phyloP scores from a whole-genome alignment of 345 rosid genomes.

The Erodium maritimum region DNA sequence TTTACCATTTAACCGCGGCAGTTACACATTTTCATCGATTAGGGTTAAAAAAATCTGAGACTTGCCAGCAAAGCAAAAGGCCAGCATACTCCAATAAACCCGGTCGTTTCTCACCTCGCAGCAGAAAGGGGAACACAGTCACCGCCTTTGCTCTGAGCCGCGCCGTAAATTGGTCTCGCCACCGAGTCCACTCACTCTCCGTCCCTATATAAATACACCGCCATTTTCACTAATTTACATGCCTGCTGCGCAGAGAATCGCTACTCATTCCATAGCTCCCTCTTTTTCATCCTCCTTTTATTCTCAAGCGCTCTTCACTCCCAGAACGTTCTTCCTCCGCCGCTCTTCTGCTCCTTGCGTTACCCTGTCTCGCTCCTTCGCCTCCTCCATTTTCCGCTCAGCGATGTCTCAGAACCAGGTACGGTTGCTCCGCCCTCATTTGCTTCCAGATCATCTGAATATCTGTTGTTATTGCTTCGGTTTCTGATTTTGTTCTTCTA shows the following conservation, averaged over 20 bases:
- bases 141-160: too few species aligned
- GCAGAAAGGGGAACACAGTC: too few species aligned
- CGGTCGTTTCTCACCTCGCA: too few species aligned
- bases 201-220: too few species aligned
- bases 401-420: conserved; percentile 36
- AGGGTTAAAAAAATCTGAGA: too few species aligned
- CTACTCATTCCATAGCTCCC: conserved; percentile 15
- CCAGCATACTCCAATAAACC: too few species aligned
- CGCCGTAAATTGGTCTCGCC: too few species aligned
- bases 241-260: conserved; percentile 30
- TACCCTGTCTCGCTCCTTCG: conserved; percentile 18
- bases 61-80: too few species aligned
- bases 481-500: background rate
- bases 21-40: too few species aligned
- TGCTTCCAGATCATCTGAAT: background rate
- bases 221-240: conserved; percentile 10
- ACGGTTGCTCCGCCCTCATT: background rate
- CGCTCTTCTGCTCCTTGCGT: conserved; percentile 21
- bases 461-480: background rate
- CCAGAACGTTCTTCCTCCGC: conserved; percentile 14
- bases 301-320: background rate
- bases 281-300: conserved; percentile 6
- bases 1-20: too few species aligned
- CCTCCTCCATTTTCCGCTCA: conserved; percentile 10
- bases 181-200: too few species aligned